Evolutionary conservation across 768 basidiomycete genomes (phyloP), one percentile per base, ranked within the genome.

Genomic region (Boletus tomentosulus): DNA sequence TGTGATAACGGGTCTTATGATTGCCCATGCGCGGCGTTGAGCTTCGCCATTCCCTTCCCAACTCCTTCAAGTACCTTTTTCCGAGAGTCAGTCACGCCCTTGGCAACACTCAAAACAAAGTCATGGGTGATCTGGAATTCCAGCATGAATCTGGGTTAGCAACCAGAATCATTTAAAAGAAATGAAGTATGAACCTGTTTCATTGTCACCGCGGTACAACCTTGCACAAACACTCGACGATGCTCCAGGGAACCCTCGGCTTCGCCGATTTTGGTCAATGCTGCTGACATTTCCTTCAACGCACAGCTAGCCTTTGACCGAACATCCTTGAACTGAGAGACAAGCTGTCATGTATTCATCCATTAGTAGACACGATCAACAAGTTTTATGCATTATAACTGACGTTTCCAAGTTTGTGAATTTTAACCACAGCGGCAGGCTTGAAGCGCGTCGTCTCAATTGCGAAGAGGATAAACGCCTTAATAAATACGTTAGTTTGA

Each of bases 381-480:
- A 41, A 33, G 11, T 22, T 45, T 24, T 5, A 25, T 37, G 34
- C 13, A 25, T 24, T 33, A 50, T 48, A 24, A 75, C 84, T 61
- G 64, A 91, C 89, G 57, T 75, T 74, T 42, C 86, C 85, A 43
- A 88, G 79, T 66, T 86, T 91, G 68, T 92, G 79, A 37, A 81
- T 75, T 66, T 89, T 90, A 39, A 86, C 78, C 16, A 87, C 76
- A 0, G 85, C 80, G 3, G 82, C 68, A 8, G 82, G 70, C 66
- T 88, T 90, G 76, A 92, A 92, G 12, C 90, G 82, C 48, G 81
- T 61, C 0, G 84, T 85, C 64, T 85, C 86, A n/a, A 87, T 73
- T 22, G 76, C 70, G 56, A 93, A 78, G 2, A 93, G 71, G 43
- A 90, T 75, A 61, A 89, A 83, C 3, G 86, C 90, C 89, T 92